Evolutionary conservation across 2,329 filamentous ascomycete species (phyloP).

Genomic region (Annulohypoxylon truncatum): DNA sequence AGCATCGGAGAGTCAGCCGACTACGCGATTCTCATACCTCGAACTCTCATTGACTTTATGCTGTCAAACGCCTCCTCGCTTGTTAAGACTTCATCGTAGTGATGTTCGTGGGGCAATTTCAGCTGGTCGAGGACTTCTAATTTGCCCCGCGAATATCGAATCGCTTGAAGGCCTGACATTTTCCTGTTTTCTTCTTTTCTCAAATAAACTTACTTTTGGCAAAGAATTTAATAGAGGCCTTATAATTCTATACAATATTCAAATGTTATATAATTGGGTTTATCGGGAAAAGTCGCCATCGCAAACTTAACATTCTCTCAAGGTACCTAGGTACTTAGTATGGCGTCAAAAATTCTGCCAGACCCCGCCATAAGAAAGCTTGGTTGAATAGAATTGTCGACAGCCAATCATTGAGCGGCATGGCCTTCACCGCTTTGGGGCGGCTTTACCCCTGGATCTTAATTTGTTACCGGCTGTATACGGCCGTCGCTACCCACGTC

Average conservation of each 20-base stretch:
- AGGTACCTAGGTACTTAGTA: background rate
- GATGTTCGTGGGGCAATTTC: slow-evolving; percentile 81
- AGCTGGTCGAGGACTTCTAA: slow-evolving; percentile 86
- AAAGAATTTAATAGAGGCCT: background rate
- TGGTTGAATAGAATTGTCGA: background rate
- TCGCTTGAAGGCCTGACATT: slow-evolving; percentile 77
- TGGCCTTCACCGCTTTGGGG: slow-evolving; percentile 18
- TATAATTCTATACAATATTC: background rate
- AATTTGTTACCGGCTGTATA: background rate
- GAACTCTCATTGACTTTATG: slow-evolving; percentile 82
- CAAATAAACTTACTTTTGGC: background rate
- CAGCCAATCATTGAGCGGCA: slow-evolving; percentile 24
- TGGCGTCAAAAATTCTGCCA: slow-evolving; percentile 32
- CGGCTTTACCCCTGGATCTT: slow-evolving; percentile 12
- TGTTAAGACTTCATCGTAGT: slow-evolving; percentile 78
- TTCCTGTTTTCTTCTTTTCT: background rate
- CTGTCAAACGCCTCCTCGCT: slow-evolving; percentile 83
- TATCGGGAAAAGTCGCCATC: slow-evolving; percentile 20
- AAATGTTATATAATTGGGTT: background rate
- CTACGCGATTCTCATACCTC: slow-evolving; percentile 57
- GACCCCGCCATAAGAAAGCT: slow-evolving; percentile 24
- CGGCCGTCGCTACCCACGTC: background rate
- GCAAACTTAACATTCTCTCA: background rate
- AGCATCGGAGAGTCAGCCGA: background rate
- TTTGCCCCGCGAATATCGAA: slow-evolving; percentile 78